Conservation (phyloP, 2,329 filamentous ascomycete species). For the Cyphellophora europaea region DNA sequence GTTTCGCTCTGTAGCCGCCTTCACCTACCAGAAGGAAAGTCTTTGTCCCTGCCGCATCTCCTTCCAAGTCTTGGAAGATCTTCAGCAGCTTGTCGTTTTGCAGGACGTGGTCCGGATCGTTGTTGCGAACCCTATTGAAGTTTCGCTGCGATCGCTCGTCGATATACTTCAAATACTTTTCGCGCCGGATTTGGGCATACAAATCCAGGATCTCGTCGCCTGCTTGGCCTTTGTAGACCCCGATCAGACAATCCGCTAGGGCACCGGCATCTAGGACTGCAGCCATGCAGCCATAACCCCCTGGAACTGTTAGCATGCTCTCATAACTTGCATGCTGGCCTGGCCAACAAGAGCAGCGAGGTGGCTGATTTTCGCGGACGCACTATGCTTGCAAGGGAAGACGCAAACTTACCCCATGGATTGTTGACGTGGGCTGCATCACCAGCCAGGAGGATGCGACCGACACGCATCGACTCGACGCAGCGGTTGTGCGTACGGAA, state of each 20-base stretch:
- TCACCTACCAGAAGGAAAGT: slow-evolving; percentile 9
- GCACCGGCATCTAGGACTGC: slow-evolving; percentile 54
- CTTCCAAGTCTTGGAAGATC: slow-evolving; percentile 23
- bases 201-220: slow-evolving; percentile 32
- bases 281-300: slow-evolving; percentile 40
- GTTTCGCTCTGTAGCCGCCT: too few relatives aligned
- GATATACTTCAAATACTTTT: slow-evolving; percentile 29
- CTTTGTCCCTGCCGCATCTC: slow-evolving; percentile 19
- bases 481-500: slow-evolving; percentile 55
- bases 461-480: slow-evolving; percentile 47
- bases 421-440: slow-evolving; percentile 46
- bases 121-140: slow-evolving; percentile 23
- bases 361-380: slow-evolving; percentile 46
- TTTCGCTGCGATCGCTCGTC: slow-evolving; percentile 33
- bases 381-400: slow-evolving; percentile 1
- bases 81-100: slow-evolving; percentile 28
- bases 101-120: slow-evolving; percentile 25
- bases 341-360: too few relatives aligned
- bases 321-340: too few relatives aligned
- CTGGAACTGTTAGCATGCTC: too few relatives aligned
- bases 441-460: slow-evolving; percentile 47
- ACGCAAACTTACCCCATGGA: slow-evolving; percentile 7
- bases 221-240: slow-evolving; percentile 28
- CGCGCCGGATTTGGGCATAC: slow-evolving; percentile 29
- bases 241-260: slow-evolving; percentile 48